Evolutionary conservation across 2,329 filamentous ascomycete species (phyloP).

Genomic region (Pseudovirgaria hyperparasitica): DNA sequence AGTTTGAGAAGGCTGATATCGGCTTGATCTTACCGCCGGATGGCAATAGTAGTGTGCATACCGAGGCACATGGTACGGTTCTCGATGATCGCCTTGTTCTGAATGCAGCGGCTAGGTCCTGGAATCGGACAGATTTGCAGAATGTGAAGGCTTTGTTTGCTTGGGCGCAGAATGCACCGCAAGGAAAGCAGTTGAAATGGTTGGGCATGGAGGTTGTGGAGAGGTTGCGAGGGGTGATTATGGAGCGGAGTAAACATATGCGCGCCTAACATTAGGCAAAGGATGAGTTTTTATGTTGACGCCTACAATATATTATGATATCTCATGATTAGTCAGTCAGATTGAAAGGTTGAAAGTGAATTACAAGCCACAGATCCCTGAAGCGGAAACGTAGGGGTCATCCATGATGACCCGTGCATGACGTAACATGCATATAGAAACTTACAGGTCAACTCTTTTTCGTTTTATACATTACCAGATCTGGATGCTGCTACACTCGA

Average conservation of each 20-base stretch:
- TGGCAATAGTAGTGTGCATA: conserved; percentile 31
- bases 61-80: conserved; percentile 43
- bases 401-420: no score
- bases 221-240: conserved; percentile 38
- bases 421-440: no score
- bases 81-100: conserved; percentile 65
- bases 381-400: no score
- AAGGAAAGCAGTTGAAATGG: conserved; percentile 31
- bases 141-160: conserved; percentile 52
- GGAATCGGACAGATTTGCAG: conserved; percentile 34
- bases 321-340: no score
- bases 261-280: no score
- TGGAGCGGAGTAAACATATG: conserved; percentile 26
- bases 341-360: no score
- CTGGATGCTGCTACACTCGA: no score
- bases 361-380: no score
- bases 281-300: no score
- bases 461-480: no score
- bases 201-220: conserved; percentile 44
- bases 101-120: conserved; percentile 32
- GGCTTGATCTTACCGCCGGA: conserved; percentile 29
- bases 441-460: no score
- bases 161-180: conserved; percentile 46
- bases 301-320: no score
- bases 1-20: conserved; percentile 45